phyloP scores from a whole-genome alignment of 2,329 filamentous ascomycete genomes.

The Colletotrichum paranaense region DNA sequence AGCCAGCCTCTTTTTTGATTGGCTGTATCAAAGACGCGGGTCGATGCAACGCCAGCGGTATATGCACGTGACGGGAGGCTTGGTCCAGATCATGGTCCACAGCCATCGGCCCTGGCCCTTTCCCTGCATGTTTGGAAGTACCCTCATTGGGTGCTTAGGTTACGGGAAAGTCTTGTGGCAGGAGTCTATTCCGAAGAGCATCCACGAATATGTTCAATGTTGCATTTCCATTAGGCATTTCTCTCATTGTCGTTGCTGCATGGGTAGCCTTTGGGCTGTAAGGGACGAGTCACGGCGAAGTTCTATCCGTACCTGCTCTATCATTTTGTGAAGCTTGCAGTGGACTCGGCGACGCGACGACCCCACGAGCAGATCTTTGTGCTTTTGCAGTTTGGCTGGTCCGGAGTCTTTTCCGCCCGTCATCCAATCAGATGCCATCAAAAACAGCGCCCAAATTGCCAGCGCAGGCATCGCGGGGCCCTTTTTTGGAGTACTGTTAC shows the following conservation, averaged over 20 bases:
- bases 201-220: neutral
- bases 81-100: neutral
- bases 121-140: neutral
- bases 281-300: neutral
- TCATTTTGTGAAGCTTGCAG: neutral
- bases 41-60: neutral
- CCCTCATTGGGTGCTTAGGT: neutral
- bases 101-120: neutral
- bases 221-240: neutral
- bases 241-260: neutral
- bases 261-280: neutral
- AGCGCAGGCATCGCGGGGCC: neutral
- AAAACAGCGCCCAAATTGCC: neutral
- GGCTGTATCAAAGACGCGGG: neutral
- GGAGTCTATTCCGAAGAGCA: neutral
- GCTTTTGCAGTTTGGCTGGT: neutral
- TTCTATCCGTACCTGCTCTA: neutral
- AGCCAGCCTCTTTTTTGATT: neutral
- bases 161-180: neutral
- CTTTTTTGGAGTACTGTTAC: no score
- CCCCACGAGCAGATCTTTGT: neutral
- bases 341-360: neutral
- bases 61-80: neutral
- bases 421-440: neutral
- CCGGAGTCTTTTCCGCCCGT: neutral